phyloP scores from a whole-genome alignment of 2,329 filamentous ascomycete genomes.

The Trichoderma aggressivum region DNA sequence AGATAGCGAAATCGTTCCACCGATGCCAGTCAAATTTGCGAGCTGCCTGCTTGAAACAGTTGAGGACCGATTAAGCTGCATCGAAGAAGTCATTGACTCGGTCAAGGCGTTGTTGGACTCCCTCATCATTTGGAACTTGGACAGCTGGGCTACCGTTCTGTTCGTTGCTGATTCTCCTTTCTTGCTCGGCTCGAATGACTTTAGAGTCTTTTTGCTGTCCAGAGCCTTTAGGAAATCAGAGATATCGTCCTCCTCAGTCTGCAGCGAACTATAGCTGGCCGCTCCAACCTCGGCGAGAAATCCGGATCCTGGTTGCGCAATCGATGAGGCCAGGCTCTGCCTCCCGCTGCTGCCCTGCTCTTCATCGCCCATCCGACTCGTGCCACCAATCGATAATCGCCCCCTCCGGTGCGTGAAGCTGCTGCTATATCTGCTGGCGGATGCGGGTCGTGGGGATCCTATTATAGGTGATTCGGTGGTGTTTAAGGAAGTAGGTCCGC shows the following conservation, averaged over 20 bases:
- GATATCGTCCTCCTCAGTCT: constrained; percentile 85
- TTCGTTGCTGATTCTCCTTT: constrained; percentile 68
- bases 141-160: constrained; percentile 73
- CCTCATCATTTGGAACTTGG: constrained; percentile 82
- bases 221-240: constrained; percentile 88
- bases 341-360: constrained; percentile 79
- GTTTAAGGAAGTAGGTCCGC: constrained; percentile 56
- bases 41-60: constrained; percentile 65
- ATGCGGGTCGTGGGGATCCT: constrained; percentile 74
- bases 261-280: constrained; percentile 63
- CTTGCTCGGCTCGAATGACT: constrained; percentile 68
- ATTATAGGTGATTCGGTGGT: constrained; percentile 64
- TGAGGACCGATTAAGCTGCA: constrained; percentile 78
- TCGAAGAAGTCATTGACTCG: constrained; percentile 89
- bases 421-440: constrained; percentile 84
- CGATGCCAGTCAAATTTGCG: constrained; percentile 61
- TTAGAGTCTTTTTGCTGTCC: constrained; percentile 82
- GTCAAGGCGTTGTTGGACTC: constrained; percentile 86
- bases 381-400: constrained; percentile 71
- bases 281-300: constrained; percentile 68
- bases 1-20: constrained; percentile 72
- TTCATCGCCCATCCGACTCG: constrained; percentile 64
- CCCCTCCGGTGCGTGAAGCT: constrained; percentile 86
- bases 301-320: constrained; percentile 71
- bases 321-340: constrained; percentile 68